phyloP scores from a whole-genome alignment of 2,329 filamentous ascomycete genomes.

The Phyllosticta ampelicida region DNA sequence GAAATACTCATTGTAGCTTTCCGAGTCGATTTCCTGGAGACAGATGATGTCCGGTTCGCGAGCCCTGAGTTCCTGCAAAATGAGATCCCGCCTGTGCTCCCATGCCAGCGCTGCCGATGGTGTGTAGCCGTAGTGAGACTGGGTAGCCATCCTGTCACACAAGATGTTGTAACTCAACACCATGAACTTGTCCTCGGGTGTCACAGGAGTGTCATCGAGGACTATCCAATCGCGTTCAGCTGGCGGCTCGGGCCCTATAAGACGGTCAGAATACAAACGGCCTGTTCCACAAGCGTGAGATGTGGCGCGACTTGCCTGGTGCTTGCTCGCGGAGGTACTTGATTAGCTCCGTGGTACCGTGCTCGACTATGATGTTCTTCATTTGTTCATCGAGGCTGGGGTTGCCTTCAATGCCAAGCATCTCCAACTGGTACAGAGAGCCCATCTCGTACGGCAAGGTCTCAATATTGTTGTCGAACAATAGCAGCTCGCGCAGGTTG shows the following conservation, averaged over 20 bases:
- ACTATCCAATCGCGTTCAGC: conserved; percentile 65
- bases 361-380: conserved; percentile 74
- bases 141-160: conserved; percentile 85
- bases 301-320: conserved; percentile 53
- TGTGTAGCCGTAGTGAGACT: conserved; percentile 79
- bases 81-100: conserved; percentile 75
- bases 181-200: conserved; percentile 55
- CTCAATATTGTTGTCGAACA: conserved; percentile 85
- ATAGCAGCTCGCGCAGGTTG: conserved; percentile 69
- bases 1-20: conserved; percentile 87
- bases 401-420: conserved; percentile 87
- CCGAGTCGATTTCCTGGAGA: conserved; percentile 85
- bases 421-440: conserved; percentile 76
- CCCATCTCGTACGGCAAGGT: conserved; percentile 79
- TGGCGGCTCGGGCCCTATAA: conserved; percentile 61
- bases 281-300: not conserved
- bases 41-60: conserved; percentile 83
- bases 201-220: conserved; percentile 49
- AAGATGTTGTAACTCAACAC: conserved; percentile 93
- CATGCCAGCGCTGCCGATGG: conserved; percentile 71
- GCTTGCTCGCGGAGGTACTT: conserved; percentile 73
- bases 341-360: conserved; percentile 78
- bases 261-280: not conserved
- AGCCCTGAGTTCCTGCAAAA: conserved; percentile 69
- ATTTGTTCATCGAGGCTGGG: conserved; percentile 64